These are phyloP conservation scores for Aurantiochytrium sp. DNA, from an alignment of 108 stramenopile species.

Conservation along the genomic window DNA sequence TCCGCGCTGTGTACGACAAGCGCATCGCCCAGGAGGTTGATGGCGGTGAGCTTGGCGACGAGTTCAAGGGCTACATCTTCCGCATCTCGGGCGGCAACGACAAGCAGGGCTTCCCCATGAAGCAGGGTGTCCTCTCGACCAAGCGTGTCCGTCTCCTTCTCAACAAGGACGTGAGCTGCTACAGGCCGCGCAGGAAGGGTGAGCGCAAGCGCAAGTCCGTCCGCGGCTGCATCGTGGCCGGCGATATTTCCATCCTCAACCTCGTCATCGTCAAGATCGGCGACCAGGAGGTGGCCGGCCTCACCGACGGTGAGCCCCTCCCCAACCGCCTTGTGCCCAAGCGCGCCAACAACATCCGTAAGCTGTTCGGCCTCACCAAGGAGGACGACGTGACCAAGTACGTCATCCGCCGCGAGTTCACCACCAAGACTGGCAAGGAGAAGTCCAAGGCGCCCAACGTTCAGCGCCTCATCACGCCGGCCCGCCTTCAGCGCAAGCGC, in stretches of 20 bases:
- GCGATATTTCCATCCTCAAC: slow-evolving; percentile 96
- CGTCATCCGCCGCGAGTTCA: slow-evolving; percentile 87
- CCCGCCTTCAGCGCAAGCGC: slow-evolving; percentile 88
- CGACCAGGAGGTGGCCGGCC: slow-evolving; percentile 76
- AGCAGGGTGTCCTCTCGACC: slow-evolving; percentile 96
- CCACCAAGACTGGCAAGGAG: slow-evolving; percentile 88
- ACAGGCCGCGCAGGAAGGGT: slow-evolving; percentile 81
- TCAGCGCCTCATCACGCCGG: slow-evolving; percentile 96
- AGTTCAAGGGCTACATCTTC: slow-evolving; percentile 90
- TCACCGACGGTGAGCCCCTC: slow-evolving; percentile 73
- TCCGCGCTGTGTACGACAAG: slow-evolving; percentile 89
- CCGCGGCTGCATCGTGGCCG: slow-evolving; percentile 95
- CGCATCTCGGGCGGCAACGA: slow-evolving; percentile 98
- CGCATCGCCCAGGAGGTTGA: slow-evolving; percentile 98
- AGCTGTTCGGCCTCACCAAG: slow-evolving; percentile 98
- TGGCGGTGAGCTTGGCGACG: slow-evolving; percentile 87
- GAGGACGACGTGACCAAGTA: slow-evolving; percentile 98
- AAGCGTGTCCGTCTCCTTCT: slow-evolving; percentile 93
- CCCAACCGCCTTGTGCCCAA: slow-evolving; percentile 98
- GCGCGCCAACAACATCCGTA: slow-evolving; percentile 99
- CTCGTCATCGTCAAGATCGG: slow-evolving; percentile 91
- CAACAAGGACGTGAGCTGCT: slow-evolving; percentile 80
- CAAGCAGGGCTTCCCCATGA: slow-evolving; percentile 99
- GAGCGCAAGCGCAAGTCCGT: slow-evolving; percentile 99
- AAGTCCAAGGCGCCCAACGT: slow-evolving; percentile 92